These are phyloP conservation scores for maize (Zea mays) DNA, from an alignment of 176 grass and related monocot species.

Conservation along the genomic window Zm-B73-REFERENCE-NAM-5.0 NC_050099.1:165437501-165438000, in stretches of 20 bases:
- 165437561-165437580: slow-evolving; percentile 9
- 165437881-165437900: slow-evolving; percentile 42
- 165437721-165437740: neutral
- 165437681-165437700: slow-evolving; percentile 57
- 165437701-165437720: neutral
- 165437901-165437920: slow-evolving; percentile 39
- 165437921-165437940: slow-evolving; percentile 35
- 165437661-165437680: slow-evolving; percentile 41
- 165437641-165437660: slow-evolving; percentile 26
- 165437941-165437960: slow-evolving; percentile 49
- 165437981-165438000: slow-evolving; percentile 37
- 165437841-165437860: slow-evolving; percentile 62
- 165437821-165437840: slow-evolving; percentile 42
- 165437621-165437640: slow-evolving; percentile 19
- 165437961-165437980: slow-evolving; percentile 42
- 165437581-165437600: slow-evolving; percentile 46
- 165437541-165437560: slow-evolving; percentile 25
- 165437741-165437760: slow-evolving; percentile 60
- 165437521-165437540: slow-evolving; percentile 7
- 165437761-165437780: slow-evolving; percentile 52
- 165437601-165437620: slow-evolving; percentile 38
- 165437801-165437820: slow-evolving; percentile 51
- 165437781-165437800: slow-evolving; percentile 70
- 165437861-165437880: slow-evolving; percentile 67
- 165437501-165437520: neutral